Evolutionary conservation across 768 basidiomycete genomes (phyloP).

Genomic region (Dictyophora rubrovolvata): DNA sequence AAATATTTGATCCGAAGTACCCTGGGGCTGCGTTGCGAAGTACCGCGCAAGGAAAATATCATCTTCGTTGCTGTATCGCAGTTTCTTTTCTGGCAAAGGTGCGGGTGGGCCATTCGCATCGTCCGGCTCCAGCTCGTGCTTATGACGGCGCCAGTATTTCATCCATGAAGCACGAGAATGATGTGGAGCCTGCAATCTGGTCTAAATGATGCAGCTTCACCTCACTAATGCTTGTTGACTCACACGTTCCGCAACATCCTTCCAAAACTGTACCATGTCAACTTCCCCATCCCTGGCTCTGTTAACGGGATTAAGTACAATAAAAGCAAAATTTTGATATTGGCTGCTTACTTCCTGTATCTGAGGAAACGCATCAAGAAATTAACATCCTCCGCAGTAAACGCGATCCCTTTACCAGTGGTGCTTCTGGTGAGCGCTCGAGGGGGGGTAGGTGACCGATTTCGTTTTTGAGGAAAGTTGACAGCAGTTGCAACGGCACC

Average conservation of each 20-base stretch:
- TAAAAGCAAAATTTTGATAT: not conserved
- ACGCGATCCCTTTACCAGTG: constrained; percentile 84
- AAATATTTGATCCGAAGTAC: constrained; percentile 77
- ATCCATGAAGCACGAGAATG: constrained; percentile 91
- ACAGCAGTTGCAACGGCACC: not conserved
- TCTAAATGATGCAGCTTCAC: not conserved
- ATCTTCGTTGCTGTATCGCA: constrained; percentile 73
- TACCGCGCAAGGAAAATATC: constrained; percentile 70
- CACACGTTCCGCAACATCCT: constrained; percentile 48
- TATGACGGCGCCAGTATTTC: constrained; percentile 86
- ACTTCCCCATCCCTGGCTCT: constrained; percentile 17
- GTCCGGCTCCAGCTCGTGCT: constrained; percentile 63
- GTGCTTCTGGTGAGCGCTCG: constrained; percentile 72
- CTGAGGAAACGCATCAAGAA: constrained; percentile 72
- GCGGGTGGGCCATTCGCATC: constrained; percentile 64
- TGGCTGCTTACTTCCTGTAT: constrained; percentile 50
- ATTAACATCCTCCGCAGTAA: constrained; percentile 72
- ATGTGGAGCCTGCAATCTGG: constrained; percentile 57
- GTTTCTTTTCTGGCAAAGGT: constrained; percentile 70
- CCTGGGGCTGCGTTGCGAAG: constrained; percentile 64
- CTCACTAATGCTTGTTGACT: constrained; percentile 9
- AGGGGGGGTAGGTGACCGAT: constrained; percentile 74
- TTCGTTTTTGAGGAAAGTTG: constrained; percentile 2
- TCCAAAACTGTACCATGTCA: constrained; percentile 75
- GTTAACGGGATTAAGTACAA: not conserved